Evolutionary conservation across 257 asterid species (phyloP).

Genomic region (Solanum pimpinellifolium): DNA sequence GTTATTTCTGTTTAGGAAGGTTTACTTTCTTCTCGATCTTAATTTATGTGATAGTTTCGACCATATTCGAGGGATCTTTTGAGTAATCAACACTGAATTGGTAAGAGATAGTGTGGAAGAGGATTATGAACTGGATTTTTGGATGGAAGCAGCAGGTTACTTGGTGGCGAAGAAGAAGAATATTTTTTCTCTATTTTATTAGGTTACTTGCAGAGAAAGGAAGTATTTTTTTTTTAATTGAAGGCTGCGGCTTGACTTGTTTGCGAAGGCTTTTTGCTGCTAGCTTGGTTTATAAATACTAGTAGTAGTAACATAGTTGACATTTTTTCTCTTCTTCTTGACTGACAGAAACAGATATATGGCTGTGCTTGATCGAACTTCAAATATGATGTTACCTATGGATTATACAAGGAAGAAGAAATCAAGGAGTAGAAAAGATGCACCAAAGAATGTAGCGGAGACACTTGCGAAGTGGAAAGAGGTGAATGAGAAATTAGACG

Average conservation of each 20-base stretch:
- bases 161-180: background rate
- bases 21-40: too few relatives aligned
- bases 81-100: background rate
- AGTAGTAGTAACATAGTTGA: background rate
- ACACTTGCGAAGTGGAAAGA: conserved; percentile 29
- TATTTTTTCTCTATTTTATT: background rate
- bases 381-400: background rate
- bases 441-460: conserved; percentile 5
- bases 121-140: background rate
- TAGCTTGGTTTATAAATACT: background rate
- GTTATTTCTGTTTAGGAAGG: too few relatives aligned
- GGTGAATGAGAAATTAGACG: conserved; percentile 10
- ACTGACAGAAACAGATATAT: background rate
- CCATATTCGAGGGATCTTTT: background rate
- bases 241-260: background rate
- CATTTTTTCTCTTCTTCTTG: background rate
- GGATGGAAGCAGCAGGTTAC: background rate
- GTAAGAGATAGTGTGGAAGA: background rate
- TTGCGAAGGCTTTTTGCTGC: background rate
- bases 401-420: conserved; percentile 16
- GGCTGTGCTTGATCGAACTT: conserved; percentile 4
- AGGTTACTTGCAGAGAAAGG: background rate
- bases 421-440: conserved; percentile 12
- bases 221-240: background rate
- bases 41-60: too few relatives aligned